phyloP scores from a whole-genome alignment of 331 rosid species.

The Acacia pycnantha region DNA sequence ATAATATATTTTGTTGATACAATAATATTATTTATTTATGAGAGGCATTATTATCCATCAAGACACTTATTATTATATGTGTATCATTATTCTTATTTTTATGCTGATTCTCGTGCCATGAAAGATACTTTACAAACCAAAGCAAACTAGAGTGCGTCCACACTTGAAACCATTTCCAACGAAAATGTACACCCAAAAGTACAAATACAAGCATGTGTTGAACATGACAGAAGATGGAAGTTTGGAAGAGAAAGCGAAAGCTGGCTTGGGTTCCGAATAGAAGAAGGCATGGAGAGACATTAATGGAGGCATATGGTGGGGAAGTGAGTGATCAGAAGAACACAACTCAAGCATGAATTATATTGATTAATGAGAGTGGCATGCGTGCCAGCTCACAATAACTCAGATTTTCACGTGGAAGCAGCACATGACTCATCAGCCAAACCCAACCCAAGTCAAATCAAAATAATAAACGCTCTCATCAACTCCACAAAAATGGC shows the following conservation, averaged over 20 bases:
- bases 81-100: background rate
- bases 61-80: background rate
- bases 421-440: background rate
- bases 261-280: conserved; percentile 45
- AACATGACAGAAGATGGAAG: background rate
- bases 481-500: conserved; percentile 17
- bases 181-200: background rate
- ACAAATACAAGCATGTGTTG: background rate
- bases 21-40: no score
- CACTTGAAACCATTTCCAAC: background rate
- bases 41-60: background rate
- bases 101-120: background rate
- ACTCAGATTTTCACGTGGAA: conserved; percentile 54
- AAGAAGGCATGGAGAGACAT: conserved; percentile 75
- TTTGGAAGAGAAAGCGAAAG: background rate
- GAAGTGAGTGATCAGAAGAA: background rate
- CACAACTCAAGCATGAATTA: background rate
- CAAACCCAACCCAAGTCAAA: conserved; percentile 14
- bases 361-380: conserved; percentile 25
- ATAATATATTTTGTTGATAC: no score
- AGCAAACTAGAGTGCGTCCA: background rate
- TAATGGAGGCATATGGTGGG: conserved; percentile 52
- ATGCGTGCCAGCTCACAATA: conserved; percentile 49
- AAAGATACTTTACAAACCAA: background rate
- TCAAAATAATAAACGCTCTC: conserved; percentile 39